These are phyloP conservation scores for Kalmusia sp. DNA, from an alignment of 2,329 filamentous ascomycete genomes.

Conservation along the genomic window DNA sequence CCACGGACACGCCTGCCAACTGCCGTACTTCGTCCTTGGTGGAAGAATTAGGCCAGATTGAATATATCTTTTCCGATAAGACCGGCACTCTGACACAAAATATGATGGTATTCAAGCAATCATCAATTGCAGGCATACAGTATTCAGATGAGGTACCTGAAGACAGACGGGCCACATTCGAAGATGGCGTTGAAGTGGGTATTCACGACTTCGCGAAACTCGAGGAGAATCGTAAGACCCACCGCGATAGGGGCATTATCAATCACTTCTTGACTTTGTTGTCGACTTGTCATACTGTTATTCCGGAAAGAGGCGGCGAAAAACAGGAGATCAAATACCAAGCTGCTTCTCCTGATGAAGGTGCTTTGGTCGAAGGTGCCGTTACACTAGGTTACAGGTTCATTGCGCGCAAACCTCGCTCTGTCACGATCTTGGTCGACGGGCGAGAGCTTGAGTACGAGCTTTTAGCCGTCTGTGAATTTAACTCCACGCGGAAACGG, in stretches of 20 bases:
- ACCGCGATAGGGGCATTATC: conserved; percentile 66
- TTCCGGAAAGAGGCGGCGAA: conserved; percentile 84
- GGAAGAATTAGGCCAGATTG: conserved; percentile 96
- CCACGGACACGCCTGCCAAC: conserved; percentile 92
- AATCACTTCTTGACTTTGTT: conserved; percentile 88
- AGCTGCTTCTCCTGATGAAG: conserved; percentile 95
- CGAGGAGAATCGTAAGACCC: conserved; percentile 70
- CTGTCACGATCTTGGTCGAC: conserved; percentile 81
- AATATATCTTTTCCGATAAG: conserved; percentile 98
- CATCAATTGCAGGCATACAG: conserved; percentile 89
- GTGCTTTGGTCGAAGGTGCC: conserved; percentile 93
- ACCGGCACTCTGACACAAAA: conserved; percentile 98
- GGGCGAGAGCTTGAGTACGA: conserved; percentile 81
- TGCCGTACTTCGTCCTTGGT: conserved; percentile 96
- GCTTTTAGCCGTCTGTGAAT: conserved; percentile 95
- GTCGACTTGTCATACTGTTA: conserved; percentile 94
- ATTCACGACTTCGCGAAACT: conserved; percentile 86
- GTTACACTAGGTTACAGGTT: conserved; percentile 87
- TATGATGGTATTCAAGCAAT: conserved; percentile 98
- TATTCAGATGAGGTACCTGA: conserved; percentile 93
- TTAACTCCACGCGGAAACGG: conserved; percentile 95
- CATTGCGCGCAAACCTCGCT: conserved; percentile 84
- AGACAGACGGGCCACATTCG: conserved; percentile 80
- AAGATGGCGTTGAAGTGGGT: conserved; percentile 78
- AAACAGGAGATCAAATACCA: conserved; percentile 94